Evolutionary conservation across 208 protist species (phyloP).

Genomic region (Blastocrithidia nonstop): DNA sequence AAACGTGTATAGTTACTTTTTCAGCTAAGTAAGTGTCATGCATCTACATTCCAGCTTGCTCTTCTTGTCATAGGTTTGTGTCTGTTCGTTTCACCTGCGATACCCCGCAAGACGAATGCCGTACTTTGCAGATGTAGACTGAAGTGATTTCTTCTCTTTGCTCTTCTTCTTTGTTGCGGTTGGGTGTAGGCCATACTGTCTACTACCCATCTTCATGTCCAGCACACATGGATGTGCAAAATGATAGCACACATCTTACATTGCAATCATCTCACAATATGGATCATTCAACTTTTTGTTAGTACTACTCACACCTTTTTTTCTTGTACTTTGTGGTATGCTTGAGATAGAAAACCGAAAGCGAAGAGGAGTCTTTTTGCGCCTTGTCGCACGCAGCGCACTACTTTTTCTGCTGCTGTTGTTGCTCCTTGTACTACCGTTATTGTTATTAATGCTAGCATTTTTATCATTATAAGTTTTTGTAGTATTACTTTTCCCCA

Average conservation of each 20-base stretch:
- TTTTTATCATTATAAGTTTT: no score
- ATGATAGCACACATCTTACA: conserved; percentile 71
- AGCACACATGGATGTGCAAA: conserved; percentile 62
- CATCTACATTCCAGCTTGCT: conserved; percentile 43
- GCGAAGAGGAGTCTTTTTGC: no score
- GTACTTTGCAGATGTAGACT: conserved; percentile 50
- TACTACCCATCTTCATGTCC: conserved; percentile 76
- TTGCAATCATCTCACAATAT: conserved; percentile 57
- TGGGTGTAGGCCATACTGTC: conserved; percentile 71
- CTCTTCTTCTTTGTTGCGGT: conserved; percentile 40
- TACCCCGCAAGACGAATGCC: conserved; percentile 69
- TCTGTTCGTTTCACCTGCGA: conserved; percentile 35
- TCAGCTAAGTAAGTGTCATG: conserved; percentile 29
- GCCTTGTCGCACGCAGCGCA: conserved; percentile 6
- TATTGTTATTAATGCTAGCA: no score
- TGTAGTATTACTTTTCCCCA: no score
- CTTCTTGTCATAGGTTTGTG: conserved; percentile 23
- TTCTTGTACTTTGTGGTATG: conserved; percentile 5
- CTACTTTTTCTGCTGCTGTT: no score
- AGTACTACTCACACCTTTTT: not conserved
- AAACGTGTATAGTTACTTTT: conserved; percentile 17
- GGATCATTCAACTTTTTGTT: conserved; percentile 1
- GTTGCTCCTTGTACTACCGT: no score
- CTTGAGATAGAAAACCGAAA: no score
- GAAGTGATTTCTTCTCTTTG: conserved; percentile 46